Percentiles rank a stretch among this genome's conserved stretches.
phyloP scores from a whole-genome alignment of 139 green algal genomes.

The Haematococcus sp. region DNA sequence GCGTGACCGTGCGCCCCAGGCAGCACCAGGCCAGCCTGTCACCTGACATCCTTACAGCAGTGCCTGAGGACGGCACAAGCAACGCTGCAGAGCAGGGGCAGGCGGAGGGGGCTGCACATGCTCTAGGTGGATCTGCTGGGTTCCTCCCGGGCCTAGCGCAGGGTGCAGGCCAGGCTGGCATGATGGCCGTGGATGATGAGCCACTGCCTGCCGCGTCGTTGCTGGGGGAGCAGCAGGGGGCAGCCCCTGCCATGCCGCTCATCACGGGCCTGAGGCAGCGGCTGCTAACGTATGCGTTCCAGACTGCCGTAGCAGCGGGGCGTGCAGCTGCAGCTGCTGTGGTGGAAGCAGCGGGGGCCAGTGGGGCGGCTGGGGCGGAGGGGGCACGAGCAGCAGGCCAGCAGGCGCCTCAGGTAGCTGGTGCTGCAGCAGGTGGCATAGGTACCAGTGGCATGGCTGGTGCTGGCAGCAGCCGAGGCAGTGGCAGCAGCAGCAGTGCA shows the following conservation, averaged over 20 bases:
- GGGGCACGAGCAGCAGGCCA: not conserved
- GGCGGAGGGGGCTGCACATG: not conserved
- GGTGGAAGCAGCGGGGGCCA: not conserved
- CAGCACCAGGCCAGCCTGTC: too few species aligned
- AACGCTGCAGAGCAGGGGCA: not conserved
- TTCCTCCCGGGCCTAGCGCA: too few species aligned
- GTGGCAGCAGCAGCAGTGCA: too few species aligned
- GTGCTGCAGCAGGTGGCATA: not conserved
- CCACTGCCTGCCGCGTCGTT: too few species aligned
- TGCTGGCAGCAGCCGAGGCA: too few species aligned
- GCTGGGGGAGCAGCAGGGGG: not conserved
- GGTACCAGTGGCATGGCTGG: too few species aligned
- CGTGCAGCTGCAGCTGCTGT: not conserved
- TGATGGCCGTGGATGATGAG: too few species aligned
- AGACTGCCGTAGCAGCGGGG: too few species aligned
- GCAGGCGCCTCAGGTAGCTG: not conserved
- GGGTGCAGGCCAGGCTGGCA: too few species aligned
- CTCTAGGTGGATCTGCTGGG: too few species aligned
- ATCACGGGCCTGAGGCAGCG: conserved; percentile 2
- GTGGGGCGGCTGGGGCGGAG: not conserved
- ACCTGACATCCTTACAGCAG: too few species aligned
- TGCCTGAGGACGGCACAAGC: not conserved
- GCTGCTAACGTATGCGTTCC: not conserved
- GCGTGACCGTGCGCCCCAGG: too few species aligned
- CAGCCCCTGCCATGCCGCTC: not conserved